phyloP scores from a whole-genome alignment of 345 rosid genomes.

The Murraya paniculata region DNA sequence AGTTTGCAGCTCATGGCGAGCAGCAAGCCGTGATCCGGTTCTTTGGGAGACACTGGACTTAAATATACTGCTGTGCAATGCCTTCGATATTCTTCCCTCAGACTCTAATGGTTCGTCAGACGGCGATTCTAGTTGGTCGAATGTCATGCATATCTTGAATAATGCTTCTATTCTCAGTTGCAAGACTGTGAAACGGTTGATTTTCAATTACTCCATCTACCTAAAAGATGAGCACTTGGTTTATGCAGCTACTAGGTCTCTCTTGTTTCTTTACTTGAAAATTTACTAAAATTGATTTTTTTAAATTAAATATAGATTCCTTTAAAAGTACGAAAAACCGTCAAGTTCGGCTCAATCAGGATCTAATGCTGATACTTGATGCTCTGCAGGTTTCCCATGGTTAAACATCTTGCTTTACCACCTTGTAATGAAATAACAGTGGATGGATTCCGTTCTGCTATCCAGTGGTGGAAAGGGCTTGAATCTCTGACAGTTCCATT shows the following conservation, averaged over 20 bases:
- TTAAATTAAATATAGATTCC: too few species aligned
- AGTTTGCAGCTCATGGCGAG: constrained; percentile 13
- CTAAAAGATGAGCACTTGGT: constrained; percentile 13
- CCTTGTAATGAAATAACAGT: constrained; percentile 16
- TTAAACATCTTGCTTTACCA: constrained; percentile 16
- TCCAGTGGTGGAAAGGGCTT: constrained; percentile 2
- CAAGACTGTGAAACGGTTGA: constrained; percentile 7
- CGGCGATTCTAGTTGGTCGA: neutral
- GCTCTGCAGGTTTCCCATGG: constrained; percentile 7
- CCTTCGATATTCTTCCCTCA: neutral
- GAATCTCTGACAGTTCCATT: constrained; percentile 10
- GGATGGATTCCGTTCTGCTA: neutral
- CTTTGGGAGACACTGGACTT: constrained; percentile 13
- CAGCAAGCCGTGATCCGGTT: neutral
- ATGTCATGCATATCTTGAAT: neutral
- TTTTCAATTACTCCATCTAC: neutral
- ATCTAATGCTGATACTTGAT: neutral
- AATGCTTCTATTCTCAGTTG: constrained; percentile 7
- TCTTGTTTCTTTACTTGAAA: neutral
- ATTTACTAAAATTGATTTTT: neutral
- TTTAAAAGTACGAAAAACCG: neutral
- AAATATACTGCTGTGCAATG: neutral
- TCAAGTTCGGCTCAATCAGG: neutral
- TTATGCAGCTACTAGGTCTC: constrained; percentile 12
- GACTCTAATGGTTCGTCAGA: neutral